Percentiles rank a stretch among this genome's conserved stretches.
phyloP scores from a whole-genome alignment of 257 asterid genomes.

The Solanum etuberosum region DNA sequence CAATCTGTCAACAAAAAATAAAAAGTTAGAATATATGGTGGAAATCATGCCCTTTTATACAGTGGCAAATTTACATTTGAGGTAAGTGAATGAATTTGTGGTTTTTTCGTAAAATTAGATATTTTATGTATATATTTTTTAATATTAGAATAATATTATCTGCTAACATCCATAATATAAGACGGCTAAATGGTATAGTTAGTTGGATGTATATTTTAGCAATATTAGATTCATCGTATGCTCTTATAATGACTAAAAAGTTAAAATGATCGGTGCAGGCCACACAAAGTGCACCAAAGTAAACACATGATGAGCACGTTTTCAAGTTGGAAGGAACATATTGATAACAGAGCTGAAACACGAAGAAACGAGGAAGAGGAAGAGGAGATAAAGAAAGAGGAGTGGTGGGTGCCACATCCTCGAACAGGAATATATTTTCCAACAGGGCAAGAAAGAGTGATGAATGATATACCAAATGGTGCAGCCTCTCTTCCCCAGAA shows the following conservation, averaged over 20 bases:
- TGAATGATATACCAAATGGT: slow-evolving; percentile 32
- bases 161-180: too few species aligned
- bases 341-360: not conserved
- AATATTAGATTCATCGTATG: too few species aligned
- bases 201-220: too few species aligned
- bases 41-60: not conserved
- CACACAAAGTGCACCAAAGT: not conserved
- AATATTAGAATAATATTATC: too few species aligned
- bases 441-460: slow-evolving; percentile 29
- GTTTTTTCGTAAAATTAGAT: not conserved
- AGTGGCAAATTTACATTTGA: not conserved
- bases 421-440: slow-evolving; percentile 47
- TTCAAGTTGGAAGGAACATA: not conserved
- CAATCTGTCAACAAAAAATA: not conserved
- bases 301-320: not conserved
- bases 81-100: not conserved
- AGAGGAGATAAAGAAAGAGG: not conserved
- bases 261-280: not conserved
- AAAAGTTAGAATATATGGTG: not conserved
- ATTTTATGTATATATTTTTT: not conserved
- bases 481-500: slow-evolving; percentile 29
- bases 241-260: not conserved
- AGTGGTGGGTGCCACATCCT: slow-evolving; percentile 35
- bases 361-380: not conserved
- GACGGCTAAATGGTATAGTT: too few species aligned